Conservation (phyloP, 2,329 filamentous ascomycete genomes). For the Rhytidhysteron rufulum region DNA sequence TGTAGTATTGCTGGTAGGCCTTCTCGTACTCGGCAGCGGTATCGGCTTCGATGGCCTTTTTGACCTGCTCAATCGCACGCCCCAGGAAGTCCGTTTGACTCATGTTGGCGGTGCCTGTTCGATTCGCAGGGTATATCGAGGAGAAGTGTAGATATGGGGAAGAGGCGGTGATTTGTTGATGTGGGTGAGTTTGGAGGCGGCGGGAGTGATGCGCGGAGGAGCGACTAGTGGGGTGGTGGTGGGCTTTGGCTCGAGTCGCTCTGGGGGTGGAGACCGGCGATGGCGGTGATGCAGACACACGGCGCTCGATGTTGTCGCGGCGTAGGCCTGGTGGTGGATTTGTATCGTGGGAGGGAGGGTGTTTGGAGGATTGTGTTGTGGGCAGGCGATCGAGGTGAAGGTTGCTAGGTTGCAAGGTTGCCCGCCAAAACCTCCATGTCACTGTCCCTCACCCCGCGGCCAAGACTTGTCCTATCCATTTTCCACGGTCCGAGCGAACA, state of each 20-base stretch:
- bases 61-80: slow-evolving; percentile 92
- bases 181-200: background rate
- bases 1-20: slow-evolving; percentile 94
- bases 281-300: background rate
- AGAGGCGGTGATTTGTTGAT: slow-evolving; percentile 8
- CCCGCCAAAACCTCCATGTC: slow-evolving; percentile 17
- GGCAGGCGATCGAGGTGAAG: background rate
- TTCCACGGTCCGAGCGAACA: background rate
- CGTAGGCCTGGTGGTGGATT: too few relatives aligned
- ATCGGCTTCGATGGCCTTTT: slow-evolving; percentile 95
- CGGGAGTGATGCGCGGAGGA: background rate
- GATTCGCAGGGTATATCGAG: background rate
- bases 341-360: background rate
- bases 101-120: slow-evolving; percentile 54
- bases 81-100: slow-evolving; percentile 96
- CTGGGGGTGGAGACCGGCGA: slow-evolving; percentile 2
- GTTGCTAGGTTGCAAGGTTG: slow-evolving; percentile 9
- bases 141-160: background rate
- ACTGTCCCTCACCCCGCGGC: background rate
- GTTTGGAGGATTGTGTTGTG: slow-evolving; percentile 4
- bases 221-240: too few relatives aligned
- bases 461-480: background rate
- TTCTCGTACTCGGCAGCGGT: slow-evolving; percentile 95
- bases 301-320: background rate
- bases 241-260: slow-evolving; percentile 6